Percentiles rank a stretch among this genome's conserved stretches.
These are phyloP conservation scores for Phaeosphaeria sp. DNA, from an alignment of 2,329 filamentous ascomycete genomes.

Conservation along the genomic window DNA sequence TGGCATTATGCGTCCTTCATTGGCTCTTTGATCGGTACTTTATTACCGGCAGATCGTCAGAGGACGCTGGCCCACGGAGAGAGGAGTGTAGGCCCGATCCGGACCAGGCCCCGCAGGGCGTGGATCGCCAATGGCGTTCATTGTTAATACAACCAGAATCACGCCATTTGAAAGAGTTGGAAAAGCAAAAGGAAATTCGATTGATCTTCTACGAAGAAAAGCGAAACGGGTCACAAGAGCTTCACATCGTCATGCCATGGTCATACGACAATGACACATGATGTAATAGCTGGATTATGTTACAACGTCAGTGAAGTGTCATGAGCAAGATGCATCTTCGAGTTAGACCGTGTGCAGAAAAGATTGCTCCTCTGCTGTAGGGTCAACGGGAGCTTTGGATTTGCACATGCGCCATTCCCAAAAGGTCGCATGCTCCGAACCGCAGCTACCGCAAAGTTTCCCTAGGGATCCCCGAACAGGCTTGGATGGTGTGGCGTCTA, in stretches of 20 bases:
- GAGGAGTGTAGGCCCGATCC: background rate
- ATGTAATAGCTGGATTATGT: background rate
- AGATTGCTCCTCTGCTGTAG: background rate
- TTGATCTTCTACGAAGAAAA: background rate
- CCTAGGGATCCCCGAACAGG: background rate
- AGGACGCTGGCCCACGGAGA: background rate
- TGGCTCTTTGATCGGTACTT: background rate
- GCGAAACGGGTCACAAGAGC: background rate
- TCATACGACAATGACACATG: background rate
- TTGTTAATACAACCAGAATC: background rate
- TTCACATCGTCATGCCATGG: no score
- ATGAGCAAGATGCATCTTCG: background rate
- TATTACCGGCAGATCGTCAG: background rate
- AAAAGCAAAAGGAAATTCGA: background rate
- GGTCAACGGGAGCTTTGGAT: slow-evolving; percentile 5
- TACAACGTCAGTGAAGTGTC: background rate
- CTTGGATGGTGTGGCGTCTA: background rate
- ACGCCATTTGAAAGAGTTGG: background rate
- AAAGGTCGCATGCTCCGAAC: slow-evolving; percentile 4
- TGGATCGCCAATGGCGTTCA: background rate
- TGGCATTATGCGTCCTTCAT: background rate
- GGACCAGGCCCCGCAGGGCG: background rate
- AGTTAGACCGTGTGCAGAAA: background rate
- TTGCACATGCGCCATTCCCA: slow-evolving; percentile 10
- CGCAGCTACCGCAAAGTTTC: slow-evolving; percentile 12